A percentile compares a stretch with the other conserved stretches of the same genome.
Evolutionary conservation across 2,329 filamentous ascomycete genomes (phyloP).

Genomic region (Sporothrix dimorphospora): DNA sequence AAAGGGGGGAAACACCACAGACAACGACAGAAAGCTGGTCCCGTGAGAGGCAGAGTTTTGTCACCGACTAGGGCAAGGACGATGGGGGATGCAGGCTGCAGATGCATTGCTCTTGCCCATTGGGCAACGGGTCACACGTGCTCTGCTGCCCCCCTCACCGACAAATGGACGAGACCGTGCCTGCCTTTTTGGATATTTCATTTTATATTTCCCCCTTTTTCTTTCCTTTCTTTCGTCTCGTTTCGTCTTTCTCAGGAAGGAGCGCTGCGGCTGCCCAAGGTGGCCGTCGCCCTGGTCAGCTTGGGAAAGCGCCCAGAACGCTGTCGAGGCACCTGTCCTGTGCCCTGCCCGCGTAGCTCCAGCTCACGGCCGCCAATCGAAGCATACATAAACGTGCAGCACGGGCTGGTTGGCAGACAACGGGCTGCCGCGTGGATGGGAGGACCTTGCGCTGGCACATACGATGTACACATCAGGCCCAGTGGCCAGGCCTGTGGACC

Average conservation of each 20-base stretch:
- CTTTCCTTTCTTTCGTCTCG: not conserved
- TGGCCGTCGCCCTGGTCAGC: not conserved
- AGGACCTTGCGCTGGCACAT: not conserved
- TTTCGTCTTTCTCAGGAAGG: not conserved
- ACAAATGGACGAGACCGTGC: constrained; percentile 8
- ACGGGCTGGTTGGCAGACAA: not conserved
- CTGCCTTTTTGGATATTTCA: constrained; percentile 4
- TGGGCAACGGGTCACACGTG: constrained; percentile 16
- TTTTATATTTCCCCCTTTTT: not conserved
- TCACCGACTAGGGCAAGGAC: constrained; percentile 17
- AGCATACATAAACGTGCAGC: not conserved
- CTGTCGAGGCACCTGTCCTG: not conserved
- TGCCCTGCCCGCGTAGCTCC: not conserved
- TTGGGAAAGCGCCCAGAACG: not conserved
- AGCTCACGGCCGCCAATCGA: not conserved
- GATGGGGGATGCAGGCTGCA: constrained; percentile 18
- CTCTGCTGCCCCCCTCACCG: constrained; percentile 14
- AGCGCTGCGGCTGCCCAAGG: constrained; percentile 1
- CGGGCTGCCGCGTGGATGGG: not conserved
- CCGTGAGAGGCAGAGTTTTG: constrained; percentile 25
- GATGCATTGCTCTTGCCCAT: constrained; percentile 1
- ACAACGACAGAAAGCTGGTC: constrained; percentile 21
- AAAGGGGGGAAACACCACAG: constrained; percentile 19
- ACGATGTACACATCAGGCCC: constrained; percentile 2
- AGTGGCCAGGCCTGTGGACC: constrained; percentile 2